phyloP scores from a whole-genome alignment of 2,329 filamentous ascomycete genomes.

The Berkeleyomyces rouxiae region DNA sequence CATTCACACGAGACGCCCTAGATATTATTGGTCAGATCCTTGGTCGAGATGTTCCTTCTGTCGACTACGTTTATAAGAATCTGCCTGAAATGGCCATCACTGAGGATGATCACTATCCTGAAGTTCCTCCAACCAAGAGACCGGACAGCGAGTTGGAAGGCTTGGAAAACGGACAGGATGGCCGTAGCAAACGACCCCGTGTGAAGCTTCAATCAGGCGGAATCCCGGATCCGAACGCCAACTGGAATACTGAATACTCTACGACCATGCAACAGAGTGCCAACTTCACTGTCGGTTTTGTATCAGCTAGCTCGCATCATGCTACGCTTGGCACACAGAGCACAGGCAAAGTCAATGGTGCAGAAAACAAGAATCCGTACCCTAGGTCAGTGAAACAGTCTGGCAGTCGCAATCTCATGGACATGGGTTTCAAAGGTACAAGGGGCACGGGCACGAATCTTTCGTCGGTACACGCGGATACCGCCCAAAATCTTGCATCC shows the following conservation, averaged over 20 bases:
- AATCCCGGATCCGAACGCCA: conserved; percentile 21
- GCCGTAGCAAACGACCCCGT: conserved; percentile 16
- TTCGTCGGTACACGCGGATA: neutral
- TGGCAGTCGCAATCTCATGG: neutral
- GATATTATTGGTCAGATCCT: conserved; percentile 57
- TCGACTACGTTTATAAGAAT: conserved; percentile 35
- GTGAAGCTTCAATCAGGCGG: conserved; percentile 15
- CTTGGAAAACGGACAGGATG: neutral
- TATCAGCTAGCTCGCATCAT: conserved; percentile 36
- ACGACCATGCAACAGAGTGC: conserved; percentile 46
- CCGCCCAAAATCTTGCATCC: neutral
- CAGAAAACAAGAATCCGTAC: conserved; percentile 10
- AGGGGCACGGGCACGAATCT: neutral
- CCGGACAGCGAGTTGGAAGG: conserved; percentile 5
- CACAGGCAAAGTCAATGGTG: conserved; percentile 13
- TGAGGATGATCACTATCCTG: conserved; percentile 53
- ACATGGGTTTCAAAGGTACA: neutral
- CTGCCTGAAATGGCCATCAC: conserved; percentile 36
- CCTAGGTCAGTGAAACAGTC: neutral
- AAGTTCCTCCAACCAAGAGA: conserved; percentile 35
- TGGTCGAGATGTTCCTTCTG: conserved; percentile 40
- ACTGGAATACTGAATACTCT: conserved; percentile 29
- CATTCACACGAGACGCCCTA: conserved; percentile 45
- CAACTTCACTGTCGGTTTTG: conserved; percentile 48
- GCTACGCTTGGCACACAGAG: conserved; percentile 22